phyloP scores from a whole-genome alignment of 2,329 filamentous ascomycete species.

The Hansfordia pulvinata region DNA sequence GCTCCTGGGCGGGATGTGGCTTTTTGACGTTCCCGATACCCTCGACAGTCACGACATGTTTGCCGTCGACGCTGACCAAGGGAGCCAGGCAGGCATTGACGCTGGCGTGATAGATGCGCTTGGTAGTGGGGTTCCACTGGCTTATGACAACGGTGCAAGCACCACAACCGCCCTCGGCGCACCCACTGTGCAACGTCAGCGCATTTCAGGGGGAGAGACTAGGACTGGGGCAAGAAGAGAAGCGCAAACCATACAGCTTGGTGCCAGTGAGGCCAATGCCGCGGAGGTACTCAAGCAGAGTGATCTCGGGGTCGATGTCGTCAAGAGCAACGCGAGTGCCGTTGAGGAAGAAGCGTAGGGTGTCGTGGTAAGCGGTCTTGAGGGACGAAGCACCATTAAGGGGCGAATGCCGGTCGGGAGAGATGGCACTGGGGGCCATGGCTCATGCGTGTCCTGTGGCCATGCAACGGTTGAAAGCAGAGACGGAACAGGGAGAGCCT shows the following conservation, averaged over 20 bases:
- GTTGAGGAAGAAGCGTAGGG: slow-evolving; percentile 85
- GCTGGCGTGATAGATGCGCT: slow-evolving; percentile 87
- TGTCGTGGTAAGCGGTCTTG: slow-evolving; percentile 72
- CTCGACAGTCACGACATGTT: slow-evolving; percentile 96
- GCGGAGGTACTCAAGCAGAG: slow-evolving; percentile 81
- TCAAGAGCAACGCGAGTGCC: slow-evolving; percentile 81
- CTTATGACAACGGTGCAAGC: slow-evolving; percentile 93
- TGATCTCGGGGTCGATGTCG: slow-evolving; percentile 79
- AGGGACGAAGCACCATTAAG: too few species aligned
- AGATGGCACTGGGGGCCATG: slow-evolving; percentile 45
- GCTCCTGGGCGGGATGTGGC: slow-evolving; percentile 82
- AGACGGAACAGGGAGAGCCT: too few species aligned
- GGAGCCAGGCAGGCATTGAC: slow-evolving; percentile 94
- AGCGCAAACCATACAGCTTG: slow-evolving; percentile 47
- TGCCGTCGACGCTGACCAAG: slow-evolving; percentile 84
- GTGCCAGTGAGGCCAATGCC: slow-evolving; percentile 91
- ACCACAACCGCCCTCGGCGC: slow-evolving; percentile 90
- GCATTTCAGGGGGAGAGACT: background rate
- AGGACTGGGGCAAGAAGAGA: background rate
- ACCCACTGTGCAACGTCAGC: slow-evolving; percentile 40
- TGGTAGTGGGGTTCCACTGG: slow-evolving; percentile 85
- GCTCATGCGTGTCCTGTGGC: too few species aligned
- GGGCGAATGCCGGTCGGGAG: slow-evolving; percentile 33
- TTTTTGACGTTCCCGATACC: slow-evolving; percentile 80
- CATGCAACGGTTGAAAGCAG: too few species aligned